phyloP scores from a whole-genome alignment of 2,329 filamentous ascomycete genomes.

The Tolypocladium ovalisporum region DNA sequence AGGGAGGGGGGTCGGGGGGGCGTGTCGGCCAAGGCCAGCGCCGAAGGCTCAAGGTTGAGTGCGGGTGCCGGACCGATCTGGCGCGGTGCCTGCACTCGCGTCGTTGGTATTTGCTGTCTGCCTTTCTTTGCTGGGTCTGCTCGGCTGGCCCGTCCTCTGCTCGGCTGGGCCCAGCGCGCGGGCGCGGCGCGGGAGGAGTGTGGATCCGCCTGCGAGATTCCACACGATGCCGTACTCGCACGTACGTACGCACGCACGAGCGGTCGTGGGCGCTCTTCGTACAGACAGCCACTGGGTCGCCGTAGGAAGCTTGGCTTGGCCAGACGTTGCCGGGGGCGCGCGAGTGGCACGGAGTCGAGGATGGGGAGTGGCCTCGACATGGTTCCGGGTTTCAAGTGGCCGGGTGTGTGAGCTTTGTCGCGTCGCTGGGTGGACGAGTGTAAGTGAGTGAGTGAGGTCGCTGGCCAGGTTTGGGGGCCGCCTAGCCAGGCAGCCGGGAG shows the following conservation, averaged over 20 bases:
- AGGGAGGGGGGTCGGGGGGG: neutral
- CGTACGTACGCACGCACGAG: neutral
- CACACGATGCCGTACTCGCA: neutral
- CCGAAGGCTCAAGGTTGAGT: slow-evolving; percentile 1
- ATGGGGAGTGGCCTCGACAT: slow-evolving; percentile 2
- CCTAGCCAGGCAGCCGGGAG: neutral
- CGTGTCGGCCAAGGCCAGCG: neutral
- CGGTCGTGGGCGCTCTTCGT: neutral
- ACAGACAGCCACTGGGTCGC: neutral
- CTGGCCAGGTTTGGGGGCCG: neutral
- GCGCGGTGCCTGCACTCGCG: neutral
- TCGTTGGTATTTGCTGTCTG: neutral
- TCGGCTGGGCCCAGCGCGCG: neutral
- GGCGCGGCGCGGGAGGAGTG: neutral
- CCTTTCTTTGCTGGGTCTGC: neutral
- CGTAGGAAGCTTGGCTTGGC: neutral
- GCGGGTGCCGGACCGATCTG: neutral
- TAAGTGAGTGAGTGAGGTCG: neutral
- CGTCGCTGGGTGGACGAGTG: neutral
- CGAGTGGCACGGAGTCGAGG: neutral
- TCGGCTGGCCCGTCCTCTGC: neutral
- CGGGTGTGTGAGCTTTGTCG: neutral
- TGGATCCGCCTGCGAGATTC: neutral
- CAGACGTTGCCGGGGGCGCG: neutral
- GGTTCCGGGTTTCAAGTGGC: slow-evolving; percentile 5